Conservation (phyloP, 78 protist species). For the Dictyostelium purpureum region DNA sequence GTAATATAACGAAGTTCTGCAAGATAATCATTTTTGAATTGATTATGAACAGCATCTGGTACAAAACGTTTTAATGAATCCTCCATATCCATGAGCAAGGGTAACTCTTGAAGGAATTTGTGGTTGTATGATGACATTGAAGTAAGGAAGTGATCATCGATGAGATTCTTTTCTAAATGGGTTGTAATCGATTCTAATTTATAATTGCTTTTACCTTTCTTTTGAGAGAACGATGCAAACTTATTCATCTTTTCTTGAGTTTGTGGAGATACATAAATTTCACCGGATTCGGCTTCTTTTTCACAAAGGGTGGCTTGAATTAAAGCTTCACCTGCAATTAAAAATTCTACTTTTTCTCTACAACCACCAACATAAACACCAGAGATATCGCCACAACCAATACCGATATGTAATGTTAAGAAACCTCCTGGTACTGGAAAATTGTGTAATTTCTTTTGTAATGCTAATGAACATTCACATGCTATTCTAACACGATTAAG, state of each 20-base stretch:
- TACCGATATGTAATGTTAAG: slow-evolving; percentile 87
- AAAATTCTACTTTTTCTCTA: slow-evolving; percentile 78
- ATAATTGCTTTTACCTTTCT: slow-evolving; percentile 2
- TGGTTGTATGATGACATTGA: neutral
- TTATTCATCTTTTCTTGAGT: slow-evolving; percentile 41
- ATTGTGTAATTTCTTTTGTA: slow-evolving; percentile 72
- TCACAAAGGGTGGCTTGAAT: slow-evolving; percentile 79
- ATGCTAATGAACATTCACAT: slow-evolving; percentile 79
- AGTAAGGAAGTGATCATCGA: neutral
- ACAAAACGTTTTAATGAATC: slow-evolving; percentile 56
- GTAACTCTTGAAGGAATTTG: slow-evolving; percentile 35
- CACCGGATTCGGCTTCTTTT: slow-evolving; percentile 84
- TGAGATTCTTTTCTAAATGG: slow-evolving; percentile 4
- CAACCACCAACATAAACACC: slow-evolving; percentile 88
- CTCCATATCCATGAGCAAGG: slow-evolving; percentile 65
- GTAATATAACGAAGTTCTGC: slow-evolving; percentile 83
- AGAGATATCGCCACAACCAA: slow-evolving; percentile 79
- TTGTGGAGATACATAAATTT: slow-evolving; percentile 65
- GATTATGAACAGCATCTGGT: slow-evolving; percentile 67
- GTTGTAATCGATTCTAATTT: slow-evolving; percentile 10
- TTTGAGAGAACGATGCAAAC: neutral
- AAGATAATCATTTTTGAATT: slow-evolving; percentile 32
- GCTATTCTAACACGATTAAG: slow-evolving; percentile 75
- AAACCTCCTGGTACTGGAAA: slow-evolving; percentile 79
- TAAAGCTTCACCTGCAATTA: slow-evolving; percentile 84